Evolutionary conservation across 345 rosid genomes (phyloP), one percentile per base, ranked within the genome.

Genomic region (Populus tremula): DNA sequence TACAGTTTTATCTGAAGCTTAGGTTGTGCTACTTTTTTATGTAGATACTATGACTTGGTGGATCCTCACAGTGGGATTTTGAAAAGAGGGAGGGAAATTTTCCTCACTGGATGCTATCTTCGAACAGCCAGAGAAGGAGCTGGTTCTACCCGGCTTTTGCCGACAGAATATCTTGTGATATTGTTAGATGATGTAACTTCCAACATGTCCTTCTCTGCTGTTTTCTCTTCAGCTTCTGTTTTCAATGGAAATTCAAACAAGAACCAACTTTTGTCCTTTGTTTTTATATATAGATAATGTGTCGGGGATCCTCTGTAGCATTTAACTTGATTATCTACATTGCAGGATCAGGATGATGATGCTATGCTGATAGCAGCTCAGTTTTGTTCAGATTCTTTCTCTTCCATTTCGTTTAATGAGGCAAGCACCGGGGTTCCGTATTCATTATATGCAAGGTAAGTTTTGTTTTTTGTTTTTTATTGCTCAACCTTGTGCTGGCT

Each of bases 101-200:
- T 96, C 72, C 88, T 96, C 81, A 90, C 97, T 35, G 98, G 98
- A 74, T 92, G 97, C 83, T 86, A 87, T 86, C 96, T 96, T 74
- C 89, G 99, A 84, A 91, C 97, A 47, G 97, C 96, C 36, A 89
- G 87, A 61, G 98, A 90, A 91, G 97, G 99, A 75, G 88, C 85
- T 81, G 97, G 97, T 72, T 79, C 77, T 82, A 81, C 91, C 35
- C 85, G 97, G n/a, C 93, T 96, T 83, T 86, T 96, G 72, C 99
- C 99, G 23, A 93, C 98, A 13, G 99, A 96, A 80, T 90, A 93
- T 88, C 93, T 96, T 70, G 94, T 93, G 82, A 87, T 89, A 81
- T 84, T 92, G 87, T 84, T 93, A 70, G 98, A 93, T 78, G 97
- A 93, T 96, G 99, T 92, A 77, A 78, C 62, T 67, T 18, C 38